These are phyloP conservation scores for Xylaria hypoxylon DNA, from an alignment of 2,329 filamentous ascomycete genomes.

Conservation along the genomic window DNA sequence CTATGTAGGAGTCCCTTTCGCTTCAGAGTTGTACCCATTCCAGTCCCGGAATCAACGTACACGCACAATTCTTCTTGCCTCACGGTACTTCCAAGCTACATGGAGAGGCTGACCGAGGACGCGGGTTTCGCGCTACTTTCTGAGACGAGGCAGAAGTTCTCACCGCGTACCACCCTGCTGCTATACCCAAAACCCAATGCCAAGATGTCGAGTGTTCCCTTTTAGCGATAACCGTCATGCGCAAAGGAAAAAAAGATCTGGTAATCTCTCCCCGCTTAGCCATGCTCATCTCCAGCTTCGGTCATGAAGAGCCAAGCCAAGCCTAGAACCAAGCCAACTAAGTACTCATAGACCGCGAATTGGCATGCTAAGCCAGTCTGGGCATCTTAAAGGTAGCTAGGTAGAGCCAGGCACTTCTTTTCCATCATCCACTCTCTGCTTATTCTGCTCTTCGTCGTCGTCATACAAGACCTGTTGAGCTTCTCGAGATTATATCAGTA, in stretches of 20 bases:
- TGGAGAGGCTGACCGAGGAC: conserved; percentile 35
- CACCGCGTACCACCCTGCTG: conserved; percentile 43
- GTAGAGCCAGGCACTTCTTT: conserved; percentile 8
- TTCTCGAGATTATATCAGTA: conserved; percentile 18
- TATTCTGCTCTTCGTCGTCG: conserved; percentile 21
- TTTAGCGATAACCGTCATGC: conserved; percentile 47
- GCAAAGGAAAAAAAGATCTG: conserved; percentile 42
- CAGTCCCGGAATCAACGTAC: conserved; percentile 31
- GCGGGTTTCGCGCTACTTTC: conserved; percentile 33
- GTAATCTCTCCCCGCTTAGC: conserved; percentile 44
- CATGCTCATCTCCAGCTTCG: conserved; percentile 33
- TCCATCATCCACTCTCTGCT: conserved; percentile 8
- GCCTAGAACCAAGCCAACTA: conserved; percentile 30
- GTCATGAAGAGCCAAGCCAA: conserved; percentile 36
- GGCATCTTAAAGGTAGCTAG: conserved; percentile 15
- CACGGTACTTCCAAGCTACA: conserved; percentile 43
- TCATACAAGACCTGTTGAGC: background rate
- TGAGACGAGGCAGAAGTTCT: conserved; percentile 38
- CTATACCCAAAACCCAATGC: conserved; percentile 36
- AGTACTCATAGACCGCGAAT: conserved; percentile 6
- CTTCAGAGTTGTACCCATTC: conserved; percentile 21
- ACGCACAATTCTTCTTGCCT: conserved; percentile 34
- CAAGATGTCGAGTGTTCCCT: conserved; percentile 50
- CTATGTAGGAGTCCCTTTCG: conserved; percentile 17
- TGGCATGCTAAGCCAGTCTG: conserved; percentile 23